A percentile compares a stretch with the other conserved stretches of the same genome.
These are phyloP conservation scores for Eucalyptus viminalis DNA, from an alignment of 345 rosid species.

Conservation along the genomic window DNA sequence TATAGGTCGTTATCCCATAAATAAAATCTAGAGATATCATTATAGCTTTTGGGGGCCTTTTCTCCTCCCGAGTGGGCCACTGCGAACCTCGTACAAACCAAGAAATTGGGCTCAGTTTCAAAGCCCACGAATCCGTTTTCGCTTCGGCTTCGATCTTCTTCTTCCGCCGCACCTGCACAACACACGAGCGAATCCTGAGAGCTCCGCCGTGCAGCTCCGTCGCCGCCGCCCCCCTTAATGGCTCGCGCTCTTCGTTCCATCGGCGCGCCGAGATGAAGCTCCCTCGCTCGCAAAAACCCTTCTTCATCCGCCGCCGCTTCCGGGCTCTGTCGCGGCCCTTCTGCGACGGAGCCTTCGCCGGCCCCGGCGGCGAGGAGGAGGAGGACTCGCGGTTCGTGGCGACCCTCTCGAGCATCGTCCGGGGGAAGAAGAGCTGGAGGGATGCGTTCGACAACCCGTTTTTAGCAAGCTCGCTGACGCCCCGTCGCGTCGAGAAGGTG, in stretches of 20 bases:
- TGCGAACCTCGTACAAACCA: not conserved
- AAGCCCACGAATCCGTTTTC: not conserved
- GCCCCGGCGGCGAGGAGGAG: slow-evolving; percentile 4
- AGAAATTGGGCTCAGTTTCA: not conserved
- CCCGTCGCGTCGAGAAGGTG: slow-evolving; percentile 53
- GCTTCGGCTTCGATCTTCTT: not conserved
- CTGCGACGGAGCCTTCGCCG: not conserved
- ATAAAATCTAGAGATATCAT: not conserved
- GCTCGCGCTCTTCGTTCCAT: not conserved
- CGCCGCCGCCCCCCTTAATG: not conserved
- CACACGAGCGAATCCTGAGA: not conserved
- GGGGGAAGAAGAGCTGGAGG: slow-evolving; percentile 68
- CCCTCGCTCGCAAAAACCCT: slow-evolving; percentile 1
- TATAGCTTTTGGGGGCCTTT: not conserved
- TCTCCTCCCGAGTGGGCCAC: not conserved
- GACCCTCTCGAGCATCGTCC: slow-evolving; percentile 33
- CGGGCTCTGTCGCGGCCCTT: not conserved
- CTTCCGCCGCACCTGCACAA: not conserved
- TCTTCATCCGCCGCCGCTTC: not conserved
- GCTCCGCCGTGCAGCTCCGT: not conserved
- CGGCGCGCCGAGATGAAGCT: not conserved
- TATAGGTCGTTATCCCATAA: not conserved
- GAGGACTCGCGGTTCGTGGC: slow-evolving; percentile 34
- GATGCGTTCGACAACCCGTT: slow-evolving; percentile 32
- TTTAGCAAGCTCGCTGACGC: slow-evolving; percentile 18